A percentile compares a stretch with the other conserved stretches of the same genome.
Evolutionary conservation across 1,139 yeast species (phyloP).

Genomic region (Debaryomyces sp.): DNA sequence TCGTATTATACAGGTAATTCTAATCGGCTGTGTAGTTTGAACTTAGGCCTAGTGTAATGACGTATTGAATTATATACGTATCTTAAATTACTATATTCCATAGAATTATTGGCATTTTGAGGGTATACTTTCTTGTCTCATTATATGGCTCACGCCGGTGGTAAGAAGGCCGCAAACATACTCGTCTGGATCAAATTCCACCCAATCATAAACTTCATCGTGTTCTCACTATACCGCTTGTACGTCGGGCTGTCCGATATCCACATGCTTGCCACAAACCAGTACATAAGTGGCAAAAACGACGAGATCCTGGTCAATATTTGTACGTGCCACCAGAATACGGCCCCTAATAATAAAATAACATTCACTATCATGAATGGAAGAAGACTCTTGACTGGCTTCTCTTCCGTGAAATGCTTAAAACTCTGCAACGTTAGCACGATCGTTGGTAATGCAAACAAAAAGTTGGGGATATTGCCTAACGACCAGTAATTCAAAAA

Average conservation of each 20-base stretch:
- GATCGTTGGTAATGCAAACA: conserved; percentile 74
- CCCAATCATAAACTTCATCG: conserved; percentile 45
- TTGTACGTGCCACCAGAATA: conserved; percentile 80
- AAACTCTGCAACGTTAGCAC: conserved; percentile 33
- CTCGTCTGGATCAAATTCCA: conserved; percentile 65
- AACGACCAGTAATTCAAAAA: conserved; percentile 79
- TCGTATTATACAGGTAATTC: not conserved
- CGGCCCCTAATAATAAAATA: conserved; percentile 51
- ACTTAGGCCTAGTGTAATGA: not conserved
- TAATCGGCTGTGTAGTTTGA: not conserved
- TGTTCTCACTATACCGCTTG: conserved; percentile 15
- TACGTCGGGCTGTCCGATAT: conserved; percentile 17
- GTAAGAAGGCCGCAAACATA: conserved; percentile 66
- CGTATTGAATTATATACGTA: not conserved
- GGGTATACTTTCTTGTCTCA: not conserved
- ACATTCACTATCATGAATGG: conserved; percentile 40
- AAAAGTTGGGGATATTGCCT: conserved; percentile 80
- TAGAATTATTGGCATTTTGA: not conserved
- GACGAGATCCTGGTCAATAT: conserved; percentile 79
- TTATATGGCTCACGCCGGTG: conserved; percentile 60
- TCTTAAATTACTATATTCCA: not conserved
- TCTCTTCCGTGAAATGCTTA: conserved; percentile 34
- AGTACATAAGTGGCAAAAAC: conserved; percentile 72
- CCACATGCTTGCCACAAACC: conserved; percentile 60
- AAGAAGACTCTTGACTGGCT: conserved; percentile 38